Conservation (phyloP, 495 filamentous ascomycete species). For the Astrothelium subdiscretum region DNA sequence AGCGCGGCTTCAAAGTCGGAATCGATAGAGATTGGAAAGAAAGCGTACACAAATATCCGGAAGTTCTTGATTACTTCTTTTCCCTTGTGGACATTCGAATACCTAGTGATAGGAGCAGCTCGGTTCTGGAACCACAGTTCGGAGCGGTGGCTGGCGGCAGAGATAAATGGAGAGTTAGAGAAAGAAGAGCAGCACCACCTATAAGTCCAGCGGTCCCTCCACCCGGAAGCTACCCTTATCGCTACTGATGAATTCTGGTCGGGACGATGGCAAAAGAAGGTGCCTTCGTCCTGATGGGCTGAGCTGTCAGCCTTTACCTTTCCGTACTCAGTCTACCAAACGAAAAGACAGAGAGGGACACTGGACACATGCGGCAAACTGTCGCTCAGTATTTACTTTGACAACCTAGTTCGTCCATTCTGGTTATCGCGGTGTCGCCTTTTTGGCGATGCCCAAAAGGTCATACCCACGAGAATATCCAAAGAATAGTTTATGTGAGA, state of each 20-base stretch:
- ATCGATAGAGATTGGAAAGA: constrained; percentile 65
- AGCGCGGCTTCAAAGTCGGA: constrained; percentile 50
- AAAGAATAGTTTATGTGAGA: not conserved
- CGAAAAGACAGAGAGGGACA: too few relatives aligned
- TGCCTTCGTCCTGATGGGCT: not conserved
- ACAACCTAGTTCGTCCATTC: too few relatives aligned
- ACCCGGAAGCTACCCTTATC: not conserved
- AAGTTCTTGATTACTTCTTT: constrained; percentile 64
- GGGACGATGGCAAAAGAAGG: not conserved
- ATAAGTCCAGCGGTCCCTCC: not conserved
- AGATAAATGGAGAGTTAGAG: constrained; percentile 16
- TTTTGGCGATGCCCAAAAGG: too few relatives aligned
- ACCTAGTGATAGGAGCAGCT: constrained; percentile 27
- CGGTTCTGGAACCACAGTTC: constrained; percentile 12
- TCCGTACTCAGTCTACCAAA: too few relatives aligned
- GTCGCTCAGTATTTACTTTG: too few relatives aligned
- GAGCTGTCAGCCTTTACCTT: too few relatives aligned
- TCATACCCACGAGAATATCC: not conserved
- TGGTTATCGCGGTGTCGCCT: too few relatives aligned
- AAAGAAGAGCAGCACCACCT: constrained; percentile 10
- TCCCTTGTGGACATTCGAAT: constrained; percentile 49
- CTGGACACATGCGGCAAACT: too few relatives aligned
- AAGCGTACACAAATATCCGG: constrained; percentile 57
- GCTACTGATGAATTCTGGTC: not conserved
- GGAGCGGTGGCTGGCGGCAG: constrained; percentile 4